Evolutionary conservation across 2,329 filamentous ascomycete genomes (phyloP).

Genomic region (Ophiostoma angusticollis): DNA sequence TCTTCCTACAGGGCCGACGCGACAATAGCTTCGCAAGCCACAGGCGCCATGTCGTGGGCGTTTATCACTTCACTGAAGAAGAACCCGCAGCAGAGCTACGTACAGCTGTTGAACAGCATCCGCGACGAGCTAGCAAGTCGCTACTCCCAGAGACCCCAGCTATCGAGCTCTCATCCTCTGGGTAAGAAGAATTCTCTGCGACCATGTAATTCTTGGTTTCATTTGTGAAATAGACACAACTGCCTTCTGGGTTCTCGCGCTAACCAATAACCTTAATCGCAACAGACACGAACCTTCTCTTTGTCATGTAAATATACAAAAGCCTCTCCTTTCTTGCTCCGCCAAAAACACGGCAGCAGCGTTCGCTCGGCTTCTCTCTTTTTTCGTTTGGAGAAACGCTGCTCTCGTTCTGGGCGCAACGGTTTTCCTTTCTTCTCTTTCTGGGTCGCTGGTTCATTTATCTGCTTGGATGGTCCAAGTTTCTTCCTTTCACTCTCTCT

Average conservation of each 20-base stretch:
- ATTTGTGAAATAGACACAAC: too few relatives aligned
- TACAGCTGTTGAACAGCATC: constrained; percentile 89
- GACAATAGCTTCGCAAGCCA: constrained; percentile 75
- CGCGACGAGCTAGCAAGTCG: constrained; percentile 76
- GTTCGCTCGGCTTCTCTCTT: too few relatives aligned
- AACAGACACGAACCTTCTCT: constrained; percentile 50
- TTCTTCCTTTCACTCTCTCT: not conserved
- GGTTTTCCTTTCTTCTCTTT: not conserved
- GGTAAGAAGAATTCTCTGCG: constrained; percentile 43
- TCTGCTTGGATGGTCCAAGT: too few relatives aligned
- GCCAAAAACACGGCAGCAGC: not conserved
- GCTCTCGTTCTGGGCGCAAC: too few relatives aligned
- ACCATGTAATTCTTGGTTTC: constrained; percentile 2
- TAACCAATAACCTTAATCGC: too few relatives aligned
- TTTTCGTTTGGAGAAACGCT: not conserved
- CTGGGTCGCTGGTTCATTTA: too few relatives aligned
- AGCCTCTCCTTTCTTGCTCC: not conserved
- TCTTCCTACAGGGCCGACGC: constrained; percentile 60
- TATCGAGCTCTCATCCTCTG: constrained; percentile 90
- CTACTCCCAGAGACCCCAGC: constrained; percentile 88
- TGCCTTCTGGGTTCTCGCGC: constrained; percentile 2
- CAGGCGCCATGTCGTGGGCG: constrained; percentile 95
- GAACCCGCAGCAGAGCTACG: constrained; percentile 91
- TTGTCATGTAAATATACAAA: constrained; percentile 43
- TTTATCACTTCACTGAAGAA: constrained; percentile 86